Evolutionary conservation across 352 stramenopile genomes (phyloP).

Genomic region (Phytophthora tentaculata): DNA sequence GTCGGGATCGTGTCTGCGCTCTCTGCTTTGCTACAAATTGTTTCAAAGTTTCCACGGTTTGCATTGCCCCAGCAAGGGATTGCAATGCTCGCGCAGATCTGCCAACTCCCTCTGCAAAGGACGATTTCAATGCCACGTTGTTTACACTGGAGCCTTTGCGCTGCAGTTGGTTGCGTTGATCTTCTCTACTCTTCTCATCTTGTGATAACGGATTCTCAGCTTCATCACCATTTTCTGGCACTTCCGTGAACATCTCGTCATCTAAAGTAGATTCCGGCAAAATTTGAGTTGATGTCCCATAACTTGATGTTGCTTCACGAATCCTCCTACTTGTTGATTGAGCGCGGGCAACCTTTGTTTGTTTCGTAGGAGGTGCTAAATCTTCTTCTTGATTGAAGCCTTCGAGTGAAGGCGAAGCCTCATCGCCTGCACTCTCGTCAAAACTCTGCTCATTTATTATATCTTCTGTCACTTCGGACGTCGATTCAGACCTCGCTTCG

Average conservation of each 20-base stretch:
- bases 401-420: conserved; percentile 22
- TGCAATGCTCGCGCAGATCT: background rate
- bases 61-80: conserved; percentile 4
- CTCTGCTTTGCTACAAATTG: conserved; percentile 41
- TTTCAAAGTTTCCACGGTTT: conserved; percentile 30
- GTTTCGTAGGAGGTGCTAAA: background rate
- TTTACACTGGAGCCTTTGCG: background rate
- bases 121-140: background rate
- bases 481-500: background rate
- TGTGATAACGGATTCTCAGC: background rate
- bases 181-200: conserved; percentile 7
- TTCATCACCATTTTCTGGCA: conserved; percentile 28
- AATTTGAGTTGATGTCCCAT: background rate
- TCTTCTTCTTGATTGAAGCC: conserved; percentile 7
- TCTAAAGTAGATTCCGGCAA: conserved; percentile 15
- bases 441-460: conserved; percentile 14
- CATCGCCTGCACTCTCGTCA: conserved; percentile 12
- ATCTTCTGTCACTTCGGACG: conserved; percentile 6
- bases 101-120: conserved; percentile 1
- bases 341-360: background rate
- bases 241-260: conserved; percentile 40
- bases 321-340: background rate
- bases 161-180: background rate
- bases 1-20: conserved; percentile 10
- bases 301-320: background rate